Percentiles rank a stretch among this genome's conserved stretches.
Conservation (phyloP, 768 basidiomycete genomes). For the Asterophora parasitica region DNA sequence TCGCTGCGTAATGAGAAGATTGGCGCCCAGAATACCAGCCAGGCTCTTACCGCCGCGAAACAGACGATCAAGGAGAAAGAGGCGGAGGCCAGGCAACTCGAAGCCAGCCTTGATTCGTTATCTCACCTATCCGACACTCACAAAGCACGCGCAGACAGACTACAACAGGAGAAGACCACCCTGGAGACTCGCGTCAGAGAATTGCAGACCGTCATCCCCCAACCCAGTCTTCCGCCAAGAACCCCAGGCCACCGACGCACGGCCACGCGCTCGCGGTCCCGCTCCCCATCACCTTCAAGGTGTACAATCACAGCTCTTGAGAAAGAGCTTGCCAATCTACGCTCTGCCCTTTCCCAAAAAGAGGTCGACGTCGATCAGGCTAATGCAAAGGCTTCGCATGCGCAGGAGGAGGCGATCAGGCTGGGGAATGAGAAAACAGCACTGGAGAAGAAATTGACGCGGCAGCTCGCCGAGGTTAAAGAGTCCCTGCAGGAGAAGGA, state of each 20-base stretch:
- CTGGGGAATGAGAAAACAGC: constrained; percentile 59
- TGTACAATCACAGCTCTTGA: constrained; percentile 41
- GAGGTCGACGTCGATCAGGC: constrained; percentile 38
- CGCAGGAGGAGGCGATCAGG: constrained; percentile 44
- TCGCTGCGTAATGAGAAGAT: constrained; percentile 55
- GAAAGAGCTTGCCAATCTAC: constrained; percentile 48
- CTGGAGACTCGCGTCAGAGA: constrained; percentile 58
- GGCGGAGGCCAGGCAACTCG: constrained; percentile 47
- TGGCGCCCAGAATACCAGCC: constrained; percentile 45
- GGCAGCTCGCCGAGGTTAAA: constrained; percentile 41
- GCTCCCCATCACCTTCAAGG: constrained; percentile 50
- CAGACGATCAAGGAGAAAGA: constrained; percentile 49
- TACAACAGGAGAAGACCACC: constrained; percentile 53
- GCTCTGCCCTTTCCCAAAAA: constrained; percentile 37
- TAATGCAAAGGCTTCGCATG: constrained; percentile 44
- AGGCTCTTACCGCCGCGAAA: constrained; percentile 42
- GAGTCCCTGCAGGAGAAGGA: constrained; percentile 49
- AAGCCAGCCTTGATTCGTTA: constrained; percentile 49
- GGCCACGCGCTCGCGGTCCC: constrained; percentile 46
- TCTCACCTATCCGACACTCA: constrained; percentile 50
- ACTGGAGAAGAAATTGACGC: constrained; percentile 40
- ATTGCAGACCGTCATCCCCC: constrained; percentile 41
- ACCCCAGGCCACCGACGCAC: constrained; percentile 29
- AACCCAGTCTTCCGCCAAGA: constrained; percentile 27
- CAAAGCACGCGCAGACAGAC: constrained; percentile 34